A percentile compares a stretch with the other conserved stretches of the same genome.
Evolutionary conservation across 2,329 filamentous ascomycete genomes (phyloP).

Genomic region (Dactylellina leptospora): DNA sequence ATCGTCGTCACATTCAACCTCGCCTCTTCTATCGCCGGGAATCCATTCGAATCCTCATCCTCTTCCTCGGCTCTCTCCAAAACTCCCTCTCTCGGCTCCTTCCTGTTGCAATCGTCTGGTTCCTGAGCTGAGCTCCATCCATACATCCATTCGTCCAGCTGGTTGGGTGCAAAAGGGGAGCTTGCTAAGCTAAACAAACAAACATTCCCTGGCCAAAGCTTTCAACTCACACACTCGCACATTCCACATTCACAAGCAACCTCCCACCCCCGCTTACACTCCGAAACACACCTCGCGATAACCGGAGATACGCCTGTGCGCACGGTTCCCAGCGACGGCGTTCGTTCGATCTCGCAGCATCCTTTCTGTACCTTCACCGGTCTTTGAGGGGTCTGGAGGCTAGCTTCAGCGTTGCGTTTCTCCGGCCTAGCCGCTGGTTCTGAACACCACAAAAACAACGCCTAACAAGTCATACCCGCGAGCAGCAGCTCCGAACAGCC

Average conservation of each 20-base stretch:
- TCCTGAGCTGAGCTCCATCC: constrained; percentile 10
- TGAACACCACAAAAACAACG: constrained; percentile 8
- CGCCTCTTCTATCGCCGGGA: background rate
- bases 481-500: constrained; percentile 31
- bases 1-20: background rate
- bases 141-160: no score
- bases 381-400: no score
- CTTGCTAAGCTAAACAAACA: constrained; percentile 39
- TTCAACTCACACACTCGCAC: no score
- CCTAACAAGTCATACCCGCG: constrained; percentile 4
- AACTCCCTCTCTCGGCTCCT: background rate
- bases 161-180: constrained; percentile 17
- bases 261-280: constrained; percentile 36
- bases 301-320: background rate
- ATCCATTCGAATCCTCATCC: background rate
- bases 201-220: constrained; percentile 28
- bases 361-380: background rate
- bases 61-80: background rate
- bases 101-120: background rate
- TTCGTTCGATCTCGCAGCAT: background rate
- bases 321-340: no score
- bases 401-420: no score
- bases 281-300: background rate
- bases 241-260: constrained; percentile 5
- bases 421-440: constrained; percentile 13